Conservation (phyloP, 2,329 filamentous ascomycete species). For the Mycosphaerelloides madeirae region DNA sequence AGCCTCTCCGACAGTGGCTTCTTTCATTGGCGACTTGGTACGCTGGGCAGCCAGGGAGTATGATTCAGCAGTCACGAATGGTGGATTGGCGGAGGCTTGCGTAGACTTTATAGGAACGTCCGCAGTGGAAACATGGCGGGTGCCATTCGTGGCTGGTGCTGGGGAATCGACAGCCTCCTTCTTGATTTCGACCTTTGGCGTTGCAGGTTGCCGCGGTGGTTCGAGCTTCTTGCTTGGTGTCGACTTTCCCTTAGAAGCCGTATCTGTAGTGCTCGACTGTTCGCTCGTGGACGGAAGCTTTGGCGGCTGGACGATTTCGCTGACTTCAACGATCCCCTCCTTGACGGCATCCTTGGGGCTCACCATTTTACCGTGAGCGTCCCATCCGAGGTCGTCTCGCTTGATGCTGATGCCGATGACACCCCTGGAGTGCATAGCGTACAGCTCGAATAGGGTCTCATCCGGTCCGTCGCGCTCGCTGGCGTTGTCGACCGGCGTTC, state of each 20-base stretch:
- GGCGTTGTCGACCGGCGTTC: slow-evolving; percentile 54
- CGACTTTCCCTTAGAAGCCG: slow-evolving; percentile 14
- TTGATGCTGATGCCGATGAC: slow-evolving; percentile 86
- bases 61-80: slow-evolving; percentile 34
- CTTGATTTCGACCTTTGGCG: slow-evolving; percentile 18
- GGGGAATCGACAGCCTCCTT: slow-evolving; percentile 18
- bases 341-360: slow-evolving; percentile 70
- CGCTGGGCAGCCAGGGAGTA: slow-evolving; percentile 36
- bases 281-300: slow-evolving; percentile 15
- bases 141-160: slow-evolving; percentile 12
- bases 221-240: slow-evolving; percentile 22
- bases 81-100: slow-evolving; percentile 29
- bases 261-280: slow-evolving; percentile 15
- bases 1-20: slow-evolving; percentile 5
- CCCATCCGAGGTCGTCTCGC: slow-evolving; percentile 87
- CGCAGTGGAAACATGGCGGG: slow-evolving; percentile 17
- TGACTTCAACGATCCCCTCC: slow-evolving; percentile 68
- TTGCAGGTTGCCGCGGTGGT: slow-evolving; percentile 13
- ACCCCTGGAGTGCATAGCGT: slow-evolving; percentile 95
- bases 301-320: slow-evolving; percentile 50
- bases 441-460: slow-evolving; percentile 82
- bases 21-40: slow-evolving; percentile 13
- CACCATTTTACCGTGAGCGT: slow-evolving; percentile 81
- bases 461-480: slow-evolving; percentile 57
- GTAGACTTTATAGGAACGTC: slow-evolving; percentile 8